Evolutionary conservation across 2,329 filamentous ascomycete species (phyloP), one percentile per base, ranked within the genome.

Genomic region (Arthrocladium fulminans): DNA sequence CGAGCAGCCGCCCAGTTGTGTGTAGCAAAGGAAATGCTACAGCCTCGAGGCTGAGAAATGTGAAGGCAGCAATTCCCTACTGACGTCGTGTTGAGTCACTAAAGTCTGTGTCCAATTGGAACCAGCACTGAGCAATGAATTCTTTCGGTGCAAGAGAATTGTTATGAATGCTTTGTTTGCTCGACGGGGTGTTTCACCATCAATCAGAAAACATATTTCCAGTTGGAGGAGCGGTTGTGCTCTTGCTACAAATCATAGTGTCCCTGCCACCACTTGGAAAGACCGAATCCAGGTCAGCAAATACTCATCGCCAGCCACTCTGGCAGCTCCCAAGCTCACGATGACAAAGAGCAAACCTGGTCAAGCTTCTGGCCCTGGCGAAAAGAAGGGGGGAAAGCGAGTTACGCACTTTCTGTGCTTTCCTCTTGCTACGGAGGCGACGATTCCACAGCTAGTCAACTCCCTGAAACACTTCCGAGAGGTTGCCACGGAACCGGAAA

Each of bases 361-460:
- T 27, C 12, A 15, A 38, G 37, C 3, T 25, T n/a, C 29, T 5
- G 13, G 3, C 3, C 4, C 15, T 13, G 32, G 10, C 22, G n/a
- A n/a, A 3, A 38, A 53, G 43, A 53, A 53, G 29, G 51, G 32
- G 42, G 52, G 58, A 40, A 63, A 63, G 48, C 61, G 57, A n/a
- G 55, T 66, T 12, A 72, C 70, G 0, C 70, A 73, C 57, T 73
- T 73, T 50, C 63, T 73, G 8, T 71, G 69, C 50, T 57, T 73
- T 5, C 70, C 88, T 1, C 76, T 96, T 5, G 72, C 83, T 42
- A 86, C 77, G 2, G 48, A 69, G 0, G 45, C 65, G 6, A 85
- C 82, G 1, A 73, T 78, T 12, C 72, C 77, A 0, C 81, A 88
- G 60, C 73, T 95, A 1, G 71, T 79, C n/a, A 63, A 66, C 2